A percentile compares a stretch with the other conserved stretches of the same genome.
Conservation (phyloP, 306 rosid species). For the Quercus dentata region DNA sequence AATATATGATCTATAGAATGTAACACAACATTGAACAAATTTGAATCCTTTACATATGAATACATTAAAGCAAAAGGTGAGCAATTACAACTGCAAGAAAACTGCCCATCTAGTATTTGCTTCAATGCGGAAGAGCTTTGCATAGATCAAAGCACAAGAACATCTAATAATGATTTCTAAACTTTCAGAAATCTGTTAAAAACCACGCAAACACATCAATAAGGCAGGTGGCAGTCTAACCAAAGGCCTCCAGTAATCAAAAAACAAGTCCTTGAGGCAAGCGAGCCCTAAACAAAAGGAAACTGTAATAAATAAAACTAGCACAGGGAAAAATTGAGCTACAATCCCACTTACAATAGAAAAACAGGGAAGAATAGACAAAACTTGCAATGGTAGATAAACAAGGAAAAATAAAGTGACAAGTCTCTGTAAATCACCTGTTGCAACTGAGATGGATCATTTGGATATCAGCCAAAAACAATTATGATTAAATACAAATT, state of each 20-base stretch:
- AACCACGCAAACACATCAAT: constrained; percentile 2
- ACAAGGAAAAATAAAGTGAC: neutral
- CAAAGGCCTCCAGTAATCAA: constrained; percentile 19
- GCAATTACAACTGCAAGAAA: neutral
- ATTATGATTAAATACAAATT: constrained; percentile 16
- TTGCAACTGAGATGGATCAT: constrained; percentile 16
- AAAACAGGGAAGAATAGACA: neutral
- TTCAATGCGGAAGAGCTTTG: neutral
- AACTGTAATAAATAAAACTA: neutral
- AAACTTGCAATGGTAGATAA: neutral
- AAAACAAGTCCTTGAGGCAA: constrained; percentile 1
- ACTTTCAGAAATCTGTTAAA: constrained; percentile 4
- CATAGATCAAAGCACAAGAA: neutral
- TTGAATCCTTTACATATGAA: neutral
- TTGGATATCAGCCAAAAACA: constrained; percentile 7
- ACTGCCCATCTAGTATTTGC: neutral
- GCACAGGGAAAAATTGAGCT: constrained; percentile 9
- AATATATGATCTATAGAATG: neutral
- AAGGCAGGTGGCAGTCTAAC: constrained; percentile 7
- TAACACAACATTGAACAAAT: neutral
- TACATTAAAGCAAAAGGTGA: neutral
- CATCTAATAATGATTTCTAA: constrained; percentile 1
- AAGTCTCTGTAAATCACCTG: neutral
- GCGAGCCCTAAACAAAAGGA: constrained; percentile 19
- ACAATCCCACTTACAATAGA: constrained; percentile 25